Conservation (phyloP, 352 stramenopile species). For the Globisporangium splendens region DNA sequence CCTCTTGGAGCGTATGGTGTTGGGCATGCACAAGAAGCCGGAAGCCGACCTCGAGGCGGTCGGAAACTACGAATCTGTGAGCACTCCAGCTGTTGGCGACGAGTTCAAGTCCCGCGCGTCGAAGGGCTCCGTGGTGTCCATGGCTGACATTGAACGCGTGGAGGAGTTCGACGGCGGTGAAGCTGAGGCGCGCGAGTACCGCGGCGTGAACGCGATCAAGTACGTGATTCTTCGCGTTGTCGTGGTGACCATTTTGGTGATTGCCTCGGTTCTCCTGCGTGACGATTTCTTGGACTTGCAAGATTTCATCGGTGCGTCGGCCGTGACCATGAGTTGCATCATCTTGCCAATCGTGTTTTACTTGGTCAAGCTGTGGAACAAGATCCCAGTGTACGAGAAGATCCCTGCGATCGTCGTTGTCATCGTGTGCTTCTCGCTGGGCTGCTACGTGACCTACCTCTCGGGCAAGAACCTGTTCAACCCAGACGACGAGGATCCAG, state of each 20-base stretch:
- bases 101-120: not conserved
- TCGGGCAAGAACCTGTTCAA: constrained; percentile 18
- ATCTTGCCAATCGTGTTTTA: constrained; percentile 17
- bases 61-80: not conserved
- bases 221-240: constrained; percentile 16
- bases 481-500: too few relatives aligned
- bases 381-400: too few relatives aligned
- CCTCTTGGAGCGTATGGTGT: constrained; percentile 20
- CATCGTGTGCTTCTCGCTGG: too few relatives aligned
- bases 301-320: constrained; percentile 25
- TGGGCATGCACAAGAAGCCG: constrained; percentile 22
- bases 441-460: constrained; percentile 13
- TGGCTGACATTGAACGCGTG: constrained; percentile 6
- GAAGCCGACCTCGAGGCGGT: not conserved
- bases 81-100: not conserved
- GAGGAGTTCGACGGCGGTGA: constrained; percentile 2
- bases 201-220: constrained; percentile 15
- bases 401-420: too few relatives aligned
- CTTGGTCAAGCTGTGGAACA: too few relatives aligned
- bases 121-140: constrained; percentile 12
- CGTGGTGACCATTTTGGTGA: constrained; percentile 16
- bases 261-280: constrained; percentile 15
- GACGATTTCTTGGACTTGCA: constrained; percentile 21
- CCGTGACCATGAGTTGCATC: constrained; percentile 23
- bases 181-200: constrained; percentile 6